phyloP scores from a whole-genome alignment of 495 filamentous ascomycete species.

The Aspergillus cavernicola region DNA sequence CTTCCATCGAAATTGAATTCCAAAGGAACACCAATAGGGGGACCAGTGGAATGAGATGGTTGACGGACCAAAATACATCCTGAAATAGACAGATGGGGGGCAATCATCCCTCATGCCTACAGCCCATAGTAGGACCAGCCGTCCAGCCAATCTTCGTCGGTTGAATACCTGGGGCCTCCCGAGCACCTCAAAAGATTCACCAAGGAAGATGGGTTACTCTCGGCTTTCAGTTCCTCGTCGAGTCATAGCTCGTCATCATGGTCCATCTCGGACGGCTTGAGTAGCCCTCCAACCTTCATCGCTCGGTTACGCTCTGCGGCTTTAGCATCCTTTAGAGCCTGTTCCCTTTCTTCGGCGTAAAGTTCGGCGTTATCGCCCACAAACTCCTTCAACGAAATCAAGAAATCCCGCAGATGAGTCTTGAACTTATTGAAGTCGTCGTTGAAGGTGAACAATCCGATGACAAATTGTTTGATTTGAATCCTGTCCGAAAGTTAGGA shows the following conservation, averaged over 20 bases:
- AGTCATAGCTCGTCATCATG: slow-evolving; percentile 93
- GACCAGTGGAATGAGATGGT: neutral
- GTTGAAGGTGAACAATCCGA: slow-evolving; percentile 78
- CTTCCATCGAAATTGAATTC: slow-evolving; percentile 1
- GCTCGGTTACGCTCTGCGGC: slow-evolving; percentile 79
- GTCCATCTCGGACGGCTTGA: slow-evolving; percentile 92
- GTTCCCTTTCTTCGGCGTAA: slow-evolving; percentile 92
- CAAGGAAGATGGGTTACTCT: slow-evolving; percentile 35
- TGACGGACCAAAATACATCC: slow-evolving; percentile 15
- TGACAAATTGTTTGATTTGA: slow-evolving; percentile 86
- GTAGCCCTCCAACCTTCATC: slow-evolving; percentile 85
- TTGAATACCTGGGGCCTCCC: slow-evolving; percentile 4
- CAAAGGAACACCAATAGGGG: slow-evolving; percentile 5
- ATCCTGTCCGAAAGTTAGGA: slow-evolving; percentile 53
- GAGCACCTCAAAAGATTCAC: slow-evolving; percentile 10
- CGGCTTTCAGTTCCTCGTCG: slow-evolving; percentile 58
- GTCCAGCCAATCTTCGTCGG: slow-evolving; percentile 29
- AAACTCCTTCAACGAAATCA: slow-evolving; percentile 96
- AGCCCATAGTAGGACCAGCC: slow-evolving; percentile 42
- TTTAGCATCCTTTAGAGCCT: slow-evolving; percentile 71
- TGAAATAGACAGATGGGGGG: slow-evolving; percentile 6
- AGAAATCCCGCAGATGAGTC: slow-evolving; percentile 88
- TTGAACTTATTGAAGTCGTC: slow-evolving; percentile 85
- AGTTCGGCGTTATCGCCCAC: slow-evolving; percentile 78
- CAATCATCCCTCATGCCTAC: slow-evolving; percentile 14